These are phyloP conservation scores for Pseudomicrostroma phylloplanum DNA, from an alignment of 1,284 basidiomycete species.

Conservation along the genomic window DNA sequence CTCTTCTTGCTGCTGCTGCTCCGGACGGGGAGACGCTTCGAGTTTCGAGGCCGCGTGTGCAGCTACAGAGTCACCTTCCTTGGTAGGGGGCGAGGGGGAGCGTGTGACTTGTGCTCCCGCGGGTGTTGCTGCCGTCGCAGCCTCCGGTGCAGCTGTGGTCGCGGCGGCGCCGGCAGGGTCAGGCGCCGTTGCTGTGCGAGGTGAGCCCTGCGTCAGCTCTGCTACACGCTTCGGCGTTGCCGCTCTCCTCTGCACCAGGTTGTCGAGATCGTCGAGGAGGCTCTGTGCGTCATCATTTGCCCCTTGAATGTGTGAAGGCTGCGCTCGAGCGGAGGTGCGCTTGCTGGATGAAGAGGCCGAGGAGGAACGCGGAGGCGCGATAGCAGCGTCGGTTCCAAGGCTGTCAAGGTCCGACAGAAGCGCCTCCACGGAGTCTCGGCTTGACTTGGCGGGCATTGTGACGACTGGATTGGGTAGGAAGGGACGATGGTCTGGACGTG, in stretches of 20 bases:
- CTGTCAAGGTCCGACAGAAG: slow-evolving; percentile 46
- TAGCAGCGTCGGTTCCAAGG: slow-evolving; percentile 13
- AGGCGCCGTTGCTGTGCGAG: neutral
- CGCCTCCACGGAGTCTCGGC: slow-evolving; percentile 32
- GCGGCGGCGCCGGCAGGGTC: neutral
- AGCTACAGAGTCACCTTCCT: no score
- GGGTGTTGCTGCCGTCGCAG: no score
- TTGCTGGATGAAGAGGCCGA: neutral
- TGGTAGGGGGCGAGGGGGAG: no score
- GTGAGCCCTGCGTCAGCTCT: neutral
- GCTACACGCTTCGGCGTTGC: slow-evolving; percentile 9
- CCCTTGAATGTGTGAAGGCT: no score
- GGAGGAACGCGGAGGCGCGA: slow-evolving; percentile 10
- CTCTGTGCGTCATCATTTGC: slow-evolving; percentile 37
- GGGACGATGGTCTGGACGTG: no score
- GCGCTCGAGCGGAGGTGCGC: neutral
- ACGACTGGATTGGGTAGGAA: neutral
- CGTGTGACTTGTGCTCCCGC: no score
- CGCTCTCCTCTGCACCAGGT: slow-evolving; percentile 38
- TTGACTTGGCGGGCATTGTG: neutral
- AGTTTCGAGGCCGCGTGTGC: slow-evolving; percentile 3
- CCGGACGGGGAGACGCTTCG: neutral
- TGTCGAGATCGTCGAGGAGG: slow-evolving; percentile 47
- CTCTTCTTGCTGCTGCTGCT: slow-evolving; percentile 5
- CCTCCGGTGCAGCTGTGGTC: neutral